phyloP scores from a whole-genome alignment of 306 rosid genomes.

The Spatholobus suberectus region DNA sequence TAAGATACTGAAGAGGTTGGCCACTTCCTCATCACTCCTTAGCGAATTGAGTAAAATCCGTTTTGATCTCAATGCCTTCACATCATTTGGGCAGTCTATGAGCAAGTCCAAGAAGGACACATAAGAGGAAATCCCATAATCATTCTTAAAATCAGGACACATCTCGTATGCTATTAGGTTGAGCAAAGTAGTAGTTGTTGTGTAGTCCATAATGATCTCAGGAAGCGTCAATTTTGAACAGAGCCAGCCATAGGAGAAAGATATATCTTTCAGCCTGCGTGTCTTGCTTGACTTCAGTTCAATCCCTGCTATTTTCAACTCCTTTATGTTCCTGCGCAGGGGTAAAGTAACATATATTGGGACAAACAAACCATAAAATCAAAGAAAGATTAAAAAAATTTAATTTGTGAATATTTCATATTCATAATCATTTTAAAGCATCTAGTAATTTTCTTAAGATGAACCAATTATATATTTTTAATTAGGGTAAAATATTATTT shows the following conservation, averaged over 20 bases:
- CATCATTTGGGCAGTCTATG: slow-evolving; percentile 45
- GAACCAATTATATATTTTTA: too few relatives aligned
- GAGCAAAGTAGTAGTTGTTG: not conserved
- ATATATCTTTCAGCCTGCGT: not conserved
- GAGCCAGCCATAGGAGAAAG: not conserved
- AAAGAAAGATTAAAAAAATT: too few relatives aligned
- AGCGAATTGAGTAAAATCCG: slow-evolving; percentile 31
- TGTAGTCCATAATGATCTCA: slow-evolving; percentile 8
- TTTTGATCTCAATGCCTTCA: not conserved
- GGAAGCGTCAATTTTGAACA: not conserved
- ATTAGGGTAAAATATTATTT: too few relatives aligned
- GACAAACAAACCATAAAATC: too few relatives aligned
- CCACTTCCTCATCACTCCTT: slow-evolving; percentile 54
- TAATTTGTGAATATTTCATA: too few relatives aligned
- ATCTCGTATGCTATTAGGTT: slow-evolving; percentile 31
- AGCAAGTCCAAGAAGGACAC: slow-evolving; percentile 45
- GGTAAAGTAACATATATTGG: too few relatives aligned
- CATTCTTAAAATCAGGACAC: slow-evolving; percentile 47
- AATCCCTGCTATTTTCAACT: slow-evolving; percentile 39
- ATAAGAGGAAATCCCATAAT: slow-evolving; percentile 41
- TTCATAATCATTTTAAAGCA: too few relatives aligned
- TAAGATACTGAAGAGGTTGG: slow-evolving; percentile 34
- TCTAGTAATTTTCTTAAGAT: too few relatives aligned
- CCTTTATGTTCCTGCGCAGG: slow-evolving; percentile 17
- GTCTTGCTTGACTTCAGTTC: not conserved